Evolutionary conservation across 352 stramenopile genomes (phyloP), one percentile per base, ranked within the genome.

Genomic region (Phytopythium mirpurense): DNA sequence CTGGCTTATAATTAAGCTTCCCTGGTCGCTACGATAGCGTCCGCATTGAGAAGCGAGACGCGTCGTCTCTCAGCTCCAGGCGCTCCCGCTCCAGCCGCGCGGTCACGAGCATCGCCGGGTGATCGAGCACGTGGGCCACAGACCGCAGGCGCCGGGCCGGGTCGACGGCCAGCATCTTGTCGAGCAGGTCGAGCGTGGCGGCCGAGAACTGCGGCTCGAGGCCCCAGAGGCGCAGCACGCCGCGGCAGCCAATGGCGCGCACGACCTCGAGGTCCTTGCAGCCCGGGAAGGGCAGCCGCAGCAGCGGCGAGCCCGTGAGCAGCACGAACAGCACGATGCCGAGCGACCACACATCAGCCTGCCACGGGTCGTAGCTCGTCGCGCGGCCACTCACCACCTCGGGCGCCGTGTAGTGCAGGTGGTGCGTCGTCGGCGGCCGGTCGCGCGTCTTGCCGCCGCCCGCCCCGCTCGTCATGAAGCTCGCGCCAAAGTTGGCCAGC

Each of bases 321-420:
- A 91, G 57, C 41, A 89, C 72, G 61, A 89, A 91, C 27, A 91
- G 61, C 26, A 88, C 55, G 8, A 83, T 68, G 7, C 81, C 78
- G 11, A 91, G 65, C 18, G 81, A 87, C 81, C 81, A 91, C 32
- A 90, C 62, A 48, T 90, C 80, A 15, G 73, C 80, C 36, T 63
- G 65, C 12, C 68, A 47, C 0, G 78, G 59, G 65, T 91, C 78
- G 63, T 89, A 91, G 40, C 60, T 63, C 0, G 46, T 56, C 0
- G 45, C 27, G n/a, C 51, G 49, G 9, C 63, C 67, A 31, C 61
- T 67, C 15, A 54, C 48, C 2, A 54, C 48, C 41, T 91, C 80
- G 2, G 78, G 80, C 1, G 78, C 80, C 36, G 82, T 85, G 64
- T 88, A 89, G 54, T 84, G 68, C 44, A 75, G 42, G 42, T 75